Evolutionary conservation across 2,329 filamentous ascomycete species (phyloP).

Genomic region (Ophiognomonia clavigignenti-juglandacearum): DNA sequence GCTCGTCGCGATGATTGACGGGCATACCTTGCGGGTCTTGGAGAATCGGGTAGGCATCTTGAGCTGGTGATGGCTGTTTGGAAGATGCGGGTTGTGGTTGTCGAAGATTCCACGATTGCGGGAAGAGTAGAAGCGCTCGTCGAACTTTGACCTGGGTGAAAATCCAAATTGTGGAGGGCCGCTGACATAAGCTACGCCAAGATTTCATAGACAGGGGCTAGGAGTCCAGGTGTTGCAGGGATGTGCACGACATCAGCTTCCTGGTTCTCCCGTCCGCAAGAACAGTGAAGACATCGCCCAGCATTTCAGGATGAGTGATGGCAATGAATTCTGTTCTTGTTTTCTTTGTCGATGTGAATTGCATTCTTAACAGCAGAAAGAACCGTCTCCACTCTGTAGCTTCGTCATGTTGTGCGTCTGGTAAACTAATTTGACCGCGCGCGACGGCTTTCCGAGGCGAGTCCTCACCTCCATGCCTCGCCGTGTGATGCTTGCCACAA

Average conservation of each 20-base stretch:
- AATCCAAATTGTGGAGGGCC: background rate
- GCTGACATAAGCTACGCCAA: conserved; percentile 8
- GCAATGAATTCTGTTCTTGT: no score
- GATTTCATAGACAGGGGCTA: background rate
- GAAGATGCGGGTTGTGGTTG: conserved; percentile 14
- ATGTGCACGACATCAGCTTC: background rate
- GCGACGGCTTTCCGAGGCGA: no score
- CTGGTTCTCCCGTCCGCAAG: background rate
- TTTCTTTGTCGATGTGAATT: no score
- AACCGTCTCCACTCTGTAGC: no score
- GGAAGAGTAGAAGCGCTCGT: conserved; percentile 2
- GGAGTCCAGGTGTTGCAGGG: background rate
- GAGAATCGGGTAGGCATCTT: conserved; percentile 63
- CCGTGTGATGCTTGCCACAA: no score
- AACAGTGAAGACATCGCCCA: no score
- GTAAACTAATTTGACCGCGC: no score
- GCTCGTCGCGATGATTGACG: conserved; percentile 2
- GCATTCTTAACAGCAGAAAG: no score
- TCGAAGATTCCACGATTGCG: conserved; percentile 10
- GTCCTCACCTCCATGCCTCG: no score
- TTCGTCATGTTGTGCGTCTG: no score
- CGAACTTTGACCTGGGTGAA: conserved; percentile 3
- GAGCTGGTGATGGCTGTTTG: conserved; percentile 12
- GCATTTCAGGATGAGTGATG: background rate
- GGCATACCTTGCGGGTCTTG: conserved; percentile 63